Conservation (phyloP, 1,284 basidiomycete genomes). For the Tremellales sp. region DNA sequence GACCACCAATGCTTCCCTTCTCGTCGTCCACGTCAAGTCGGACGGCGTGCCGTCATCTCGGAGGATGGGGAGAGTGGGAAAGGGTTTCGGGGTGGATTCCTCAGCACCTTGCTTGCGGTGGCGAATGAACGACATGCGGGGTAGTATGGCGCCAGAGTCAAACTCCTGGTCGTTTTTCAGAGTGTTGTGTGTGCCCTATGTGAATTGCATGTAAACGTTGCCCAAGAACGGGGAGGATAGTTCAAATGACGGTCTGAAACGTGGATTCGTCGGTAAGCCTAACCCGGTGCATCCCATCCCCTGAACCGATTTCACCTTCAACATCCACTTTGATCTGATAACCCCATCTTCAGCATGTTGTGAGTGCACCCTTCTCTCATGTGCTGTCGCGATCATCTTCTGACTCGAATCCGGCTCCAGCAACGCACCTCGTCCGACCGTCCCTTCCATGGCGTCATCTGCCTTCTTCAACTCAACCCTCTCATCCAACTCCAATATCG, state of each 20-base stretch:
- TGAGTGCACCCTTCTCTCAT: constrained; percentile 1
- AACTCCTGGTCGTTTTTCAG: no score
- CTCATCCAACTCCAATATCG: constrained; percentile 16
- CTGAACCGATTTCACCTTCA: neutral
- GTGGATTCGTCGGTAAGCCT: neutral
- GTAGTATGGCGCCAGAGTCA: no score
- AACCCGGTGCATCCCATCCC: neutral
- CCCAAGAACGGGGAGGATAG: neutral
- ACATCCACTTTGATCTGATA: neutral
- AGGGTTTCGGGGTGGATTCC: no score
- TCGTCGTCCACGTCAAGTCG: constrained; percentile 21
- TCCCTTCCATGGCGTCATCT: constrained; percentile 17
- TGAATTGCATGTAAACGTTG: no score
- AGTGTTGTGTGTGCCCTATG: no score
- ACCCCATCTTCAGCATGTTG: constrained; percentile 32
- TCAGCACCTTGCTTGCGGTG: no score
- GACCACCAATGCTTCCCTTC: constrained; percentile 28
- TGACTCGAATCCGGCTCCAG: constrained; percentile 2
- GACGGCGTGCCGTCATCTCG: neutral
- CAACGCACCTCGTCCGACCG: constrained; percentile 38
- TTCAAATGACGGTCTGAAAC: neutral
- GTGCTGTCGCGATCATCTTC: neutral
- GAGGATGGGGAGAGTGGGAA: no score
- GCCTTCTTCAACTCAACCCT: constrained; percentile 19
- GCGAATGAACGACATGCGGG: no score